Evolutionary conservation across 345 rosid species (phyloP).

Genomic region (Fremontodendron californicum): DNA sequence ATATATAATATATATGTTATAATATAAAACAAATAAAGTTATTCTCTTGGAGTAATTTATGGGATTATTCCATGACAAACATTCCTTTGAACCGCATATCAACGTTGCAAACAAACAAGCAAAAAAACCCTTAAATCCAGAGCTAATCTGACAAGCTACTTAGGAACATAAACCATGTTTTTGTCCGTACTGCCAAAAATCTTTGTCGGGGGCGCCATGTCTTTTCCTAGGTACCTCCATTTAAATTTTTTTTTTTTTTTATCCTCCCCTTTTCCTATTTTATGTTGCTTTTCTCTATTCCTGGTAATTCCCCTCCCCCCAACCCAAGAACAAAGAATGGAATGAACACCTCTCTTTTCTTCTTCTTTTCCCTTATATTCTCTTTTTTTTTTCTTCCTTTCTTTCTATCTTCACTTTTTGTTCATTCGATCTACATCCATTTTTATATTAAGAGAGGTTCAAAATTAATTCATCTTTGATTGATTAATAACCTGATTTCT

Average conservation of each 20-base stretch:
- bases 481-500: not conserved
- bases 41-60: constrained; percentile 22
- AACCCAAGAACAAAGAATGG: constrained; percentile 19
- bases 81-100: constrained; percentile 35
- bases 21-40: constrained; percentile 8
- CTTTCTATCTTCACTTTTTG: no score
- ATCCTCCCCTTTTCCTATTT: no score
- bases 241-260: no score
- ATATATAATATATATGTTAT: no score
- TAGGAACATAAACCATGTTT: constrained; percentile 16
- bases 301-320: constrained; percentile 19
- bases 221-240: constrained; percentile 22
- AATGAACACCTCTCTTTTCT: constrained; percentile 42
- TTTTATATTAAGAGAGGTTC: not conserved
- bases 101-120: constrained; percentile 30
- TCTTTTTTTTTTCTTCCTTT: not conserved
- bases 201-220: constrained; percentile 58
- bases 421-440: not conserved
- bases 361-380: constrained; percentile 28
- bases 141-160: constrained; percentile 17
- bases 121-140: constrained; percentile 46
- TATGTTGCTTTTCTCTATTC: constrained; percentile 10
- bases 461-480: not conserved
- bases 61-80: constrained; percentile 23
- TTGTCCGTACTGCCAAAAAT: constrained; percentile 44